Evolutionary conservation across 2,329 filamentous ascomycete genomes (phyloP).

Genomic region (Colletotrichum lini): DNA sequence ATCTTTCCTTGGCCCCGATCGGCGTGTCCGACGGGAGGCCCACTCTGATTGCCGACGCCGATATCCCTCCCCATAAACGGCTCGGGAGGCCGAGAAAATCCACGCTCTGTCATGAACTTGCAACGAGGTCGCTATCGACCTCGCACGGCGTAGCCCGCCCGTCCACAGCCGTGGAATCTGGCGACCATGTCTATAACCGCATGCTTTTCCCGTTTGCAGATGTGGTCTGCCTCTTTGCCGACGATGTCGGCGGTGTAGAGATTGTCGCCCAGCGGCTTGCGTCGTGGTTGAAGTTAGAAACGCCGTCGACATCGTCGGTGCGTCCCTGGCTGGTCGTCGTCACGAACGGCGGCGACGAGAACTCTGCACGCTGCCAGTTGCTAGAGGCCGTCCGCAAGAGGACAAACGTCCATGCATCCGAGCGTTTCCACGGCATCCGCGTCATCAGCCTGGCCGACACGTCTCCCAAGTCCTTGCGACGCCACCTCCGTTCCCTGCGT

Average conservation of each 20-base stretch:
- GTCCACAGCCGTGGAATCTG: background rate
- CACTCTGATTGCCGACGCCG: conserved; percentile 2
- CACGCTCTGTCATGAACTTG: conserved; percentile 15
- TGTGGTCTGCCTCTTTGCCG: conserved; percentile 20
- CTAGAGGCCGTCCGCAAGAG: background rate
- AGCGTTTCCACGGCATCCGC: conserved; percentile 2
- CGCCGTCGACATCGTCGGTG: background rate
- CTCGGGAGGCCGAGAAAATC: conserved; percentile 4
- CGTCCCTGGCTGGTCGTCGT: conserved; percentile 10
- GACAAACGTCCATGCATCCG: background rate
- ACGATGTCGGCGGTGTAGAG: conserved; percentile 13
- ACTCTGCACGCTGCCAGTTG: background rate
- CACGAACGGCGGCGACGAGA: background rate
- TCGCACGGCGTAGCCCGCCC: background rate
- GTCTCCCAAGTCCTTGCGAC: background rate
- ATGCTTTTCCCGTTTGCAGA: conserved; percentile 24
- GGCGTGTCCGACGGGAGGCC: background rate
- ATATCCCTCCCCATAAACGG: background rate
- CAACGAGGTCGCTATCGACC: background rate
- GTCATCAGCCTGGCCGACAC: conserved; percentile 15
- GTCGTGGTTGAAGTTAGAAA: conserved; percentile 1
- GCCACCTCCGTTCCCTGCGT: background rate
- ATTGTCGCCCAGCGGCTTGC: conserved; percentile 10
- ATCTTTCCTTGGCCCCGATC: background rate
- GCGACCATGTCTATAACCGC: conserved; percentile 16